phyloP scores from a whole-genome alignment of 2,329 filamentous ascomycete genomes.

The Fusarium aywerte region DNA sequence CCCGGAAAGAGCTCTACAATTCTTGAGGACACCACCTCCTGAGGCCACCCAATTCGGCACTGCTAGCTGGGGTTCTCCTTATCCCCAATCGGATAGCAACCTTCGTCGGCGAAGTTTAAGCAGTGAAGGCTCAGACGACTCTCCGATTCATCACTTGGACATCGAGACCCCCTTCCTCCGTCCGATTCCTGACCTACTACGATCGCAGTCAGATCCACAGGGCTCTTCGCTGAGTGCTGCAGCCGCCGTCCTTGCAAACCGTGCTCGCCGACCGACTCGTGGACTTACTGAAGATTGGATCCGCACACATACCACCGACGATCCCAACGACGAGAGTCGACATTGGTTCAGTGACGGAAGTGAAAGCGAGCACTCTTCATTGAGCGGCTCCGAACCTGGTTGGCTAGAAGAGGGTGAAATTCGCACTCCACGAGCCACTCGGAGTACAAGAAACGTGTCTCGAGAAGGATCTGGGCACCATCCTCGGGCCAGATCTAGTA shows the following conservation, averaged over 20 bases:
- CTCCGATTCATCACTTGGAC: constrained; percentile 69
- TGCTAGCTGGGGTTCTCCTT: constrained; percentile 92
- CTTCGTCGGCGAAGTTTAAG: constrained; percentile 64
- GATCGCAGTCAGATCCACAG: constrained; percentile 46
- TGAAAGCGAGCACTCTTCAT: constrained; percentile 78
- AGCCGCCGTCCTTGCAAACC: constrained; percentile 71
- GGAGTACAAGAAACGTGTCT: constrained; percentile 40
- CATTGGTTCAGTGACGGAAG: constrained; percentile 84
- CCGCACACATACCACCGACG: constrained; percentile 80
- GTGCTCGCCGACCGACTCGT: constrained; percentile 66
- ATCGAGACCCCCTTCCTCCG: constrained; percentile 72
- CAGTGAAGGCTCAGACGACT: constrained; percentile 70
- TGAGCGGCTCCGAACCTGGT: constrained; percentile 72
- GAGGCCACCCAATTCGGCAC: constrained; percentile 67
- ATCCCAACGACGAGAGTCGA: constrained; percentile 72
- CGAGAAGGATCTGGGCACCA: constrained; percentile 53
- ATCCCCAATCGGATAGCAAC: constrained; percentile 72
- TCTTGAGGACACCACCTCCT: constrained; percentile 65
- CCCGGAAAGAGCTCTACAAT: constrained; percentile 64
- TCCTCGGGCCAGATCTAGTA: constrained; percentile 63
- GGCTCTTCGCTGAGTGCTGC: constrained; percentile 60
- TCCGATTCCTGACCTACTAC: constrained; percentile 60
- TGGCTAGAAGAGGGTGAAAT: constrained; percentile 62
- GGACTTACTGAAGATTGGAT: constrained; percentile 88
- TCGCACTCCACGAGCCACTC: constrained; percentile 59